These are phyloP conservation scores for Euphorbia tirucalli DNA, from an alignment of 345 rosid species.

Conservation along the genomic window DNA sequence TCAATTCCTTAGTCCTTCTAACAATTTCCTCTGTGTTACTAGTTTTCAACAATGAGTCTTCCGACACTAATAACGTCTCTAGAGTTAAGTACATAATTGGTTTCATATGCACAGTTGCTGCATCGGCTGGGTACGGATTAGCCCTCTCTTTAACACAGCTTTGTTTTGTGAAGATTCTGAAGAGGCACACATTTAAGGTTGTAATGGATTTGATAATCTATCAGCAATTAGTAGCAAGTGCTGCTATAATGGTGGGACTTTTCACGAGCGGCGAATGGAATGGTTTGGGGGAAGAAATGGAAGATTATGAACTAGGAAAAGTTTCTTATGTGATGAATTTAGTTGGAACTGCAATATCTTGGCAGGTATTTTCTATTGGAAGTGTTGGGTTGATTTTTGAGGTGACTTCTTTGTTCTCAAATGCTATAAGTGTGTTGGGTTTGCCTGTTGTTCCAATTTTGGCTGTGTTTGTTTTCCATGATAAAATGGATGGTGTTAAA, in stretches of 20 bases:
- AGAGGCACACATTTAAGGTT: slow-evolving; percentile 30
- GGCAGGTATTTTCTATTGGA: slow-evolving; percentile 52
- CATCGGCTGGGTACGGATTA: slow-evolving; percentile 46
- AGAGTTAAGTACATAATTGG: slow-evolving; percentile 30
- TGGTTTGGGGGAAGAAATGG: slow-evolving; percentile 40
- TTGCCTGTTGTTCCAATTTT: slow-evolving; percentile 59
- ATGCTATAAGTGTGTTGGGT: slow-evolving; percentile 40
- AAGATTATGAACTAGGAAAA: slow-evolving; percentile 42
- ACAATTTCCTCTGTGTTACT: slow-evolving; percentile 41
- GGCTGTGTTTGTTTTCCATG: slow-evolving; percentile 47
- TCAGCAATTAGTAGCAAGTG: slow-evolving; percentile 38
- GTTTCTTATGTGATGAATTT: slow-evolving; percentile 46
- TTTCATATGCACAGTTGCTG: slow-evolving; percentile 44
- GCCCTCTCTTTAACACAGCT: slow-evolving; percentile 40
- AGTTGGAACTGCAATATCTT: slow-evolving; percentile 36
- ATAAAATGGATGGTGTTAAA: slow-evolving; percentile 61
- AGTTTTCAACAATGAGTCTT: slow-evolving; percentile 30
- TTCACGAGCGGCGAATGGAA: slow-evolving; percentile 60
- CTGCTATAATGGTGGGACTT: slow-evolving; percentile 38
- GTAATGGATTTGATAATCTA: slow-evolving; percentile 44
- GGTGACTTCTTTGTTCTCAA: slow-evolving; percentile 57
- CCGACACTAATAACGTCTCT: slow-evolving; percentile 16
- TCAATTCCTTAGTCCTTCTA: slow-evolving; percentile 37
- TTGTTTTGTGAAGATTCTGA: slow-evolving; percentile 38
- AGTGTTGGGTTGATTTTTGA: slow-evolving; percentile 50